Conservation (phyloP, 257 asterid genomes). For the Marsdenia floribunda region DNA sequence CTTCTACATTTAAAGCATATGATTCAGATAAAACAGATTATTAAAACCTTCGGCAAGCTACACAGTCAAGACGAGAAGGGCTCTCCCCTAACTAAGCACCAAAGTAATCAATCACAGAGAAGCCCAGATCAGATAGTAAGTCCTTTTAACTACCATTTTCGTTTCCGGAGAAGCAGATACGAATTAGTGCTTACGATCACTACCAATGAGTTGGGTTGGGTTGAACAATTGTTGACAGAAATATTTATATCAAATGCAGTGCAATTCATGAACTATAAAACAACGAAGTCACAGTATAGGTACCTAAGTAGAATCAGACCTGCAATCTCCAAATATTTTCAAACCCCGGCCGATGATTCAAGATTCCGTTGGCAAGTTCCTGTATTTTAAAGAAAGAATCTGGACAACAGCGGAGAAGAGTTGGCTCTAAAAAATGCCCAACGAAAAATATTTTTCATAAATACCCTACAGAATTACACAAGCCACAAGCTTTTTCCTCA, state of each 20-base stretch:
- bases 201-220: background rate
- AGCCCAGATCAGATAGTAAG: background rate
- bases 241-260: background rate
- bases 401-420: background rate
- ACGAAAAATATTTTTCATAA: background rate
- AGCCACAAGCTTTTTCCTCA: slow-evolving; percentile 29
- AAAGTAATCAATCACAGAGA: background rate
- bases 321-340: background rate
- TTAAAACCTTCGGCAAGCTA: background rate
- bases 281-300: background rate
- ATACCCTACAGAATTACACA: slow-evolving; percentile 19
- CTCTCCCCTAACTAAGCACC: background rate
- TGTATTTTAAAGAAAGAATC: slow-evolving; percentile 5
- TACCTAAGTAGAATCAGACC: slow-evolving; percentile 3
- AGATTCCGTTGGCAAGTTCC: slow-evolving; percentile 15
- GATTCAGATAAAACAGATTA: background rate
- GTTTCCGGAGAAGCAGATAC: background rate
- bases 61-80: background rate
- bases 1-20: background rate
- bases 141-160: background rate
- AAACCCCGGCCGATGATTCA: slow-evolving; percentile 10
- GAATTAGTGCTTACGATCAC: background rate
- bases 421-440: background rate
- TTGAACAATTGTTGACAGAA: background rate
- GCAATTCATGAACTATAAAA: background rate